A percentile compares a stretch with the other conserved stretches of the same genome.
Evolutionary conservation across 257 asterid genomes (phyloP).

Genomic region (Nicotiana tabacum): DNA sequence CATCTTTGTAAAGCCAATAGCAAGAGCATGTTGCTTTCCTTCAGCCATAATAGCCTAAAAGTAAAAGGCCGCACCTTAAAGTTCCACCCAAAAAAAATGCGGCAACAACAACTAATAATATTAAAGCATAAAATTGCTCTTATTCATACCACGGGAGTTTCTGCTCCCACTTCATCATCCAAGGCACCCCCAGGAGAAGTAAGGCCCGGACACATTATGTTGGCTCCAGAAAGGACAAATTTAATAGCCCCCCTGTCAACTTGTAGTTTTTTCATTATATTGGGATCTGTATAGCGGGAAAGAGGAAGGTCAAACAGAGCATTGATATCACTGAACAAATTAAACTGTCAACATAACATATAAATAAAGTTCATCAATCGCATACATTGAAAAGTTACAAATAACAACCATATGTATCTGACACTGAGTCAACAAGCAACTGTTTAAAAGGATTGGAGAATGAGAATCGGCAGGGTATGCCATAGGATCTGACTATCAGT

Average conservation of each 20-base stretch:
- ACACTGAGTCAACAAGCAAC: too few relatives aligned
- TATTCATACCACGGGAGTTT: constrained; percentile 74
- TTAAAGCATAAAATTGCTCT: not conserved
- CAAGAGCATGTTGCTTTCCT: constrained; percentile 97
- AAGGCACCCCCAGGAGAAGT: constrained; percentile 97
- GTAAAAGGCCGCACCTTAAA: constrained; percentile 7
- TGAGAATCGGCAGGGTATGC: too few relatives aligned
- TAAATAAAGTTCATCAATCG: too few relatives aligned
- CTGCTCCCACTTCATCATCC: constrained; percentile 84
- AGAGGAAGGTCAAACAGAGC: not conserved
- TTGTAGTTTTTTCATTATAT: constrained; percentile 90
- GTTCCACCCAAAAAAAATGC: not conserved
- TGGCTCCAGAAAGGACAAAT: constrained; percentile 97
- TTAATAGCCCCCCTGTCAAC: constrained; percentile 97
- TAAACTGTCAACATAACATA: not conserved
- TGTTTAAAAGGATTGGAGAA: too few relatives aligned
- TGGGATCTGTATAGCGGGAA: constrained; percentile 64
- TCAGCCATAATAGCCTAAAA: constrained; percentile 98
- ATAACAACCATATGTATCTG: too few relatives aligned
- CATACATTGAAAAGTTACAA: too few relatives aligned
- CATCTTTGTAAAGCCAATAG: constrained; percentile 95
- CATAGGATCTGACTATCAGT: too few relatives aligned
- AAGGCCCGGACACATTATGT: constrained; percentile 99
- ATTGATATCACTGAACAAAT: not conserved
- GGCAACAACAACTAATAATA: not conserved